Conservation (phyloP, 768 basidiomycete genomes). For the Lactifluus rugatus region DNA sequence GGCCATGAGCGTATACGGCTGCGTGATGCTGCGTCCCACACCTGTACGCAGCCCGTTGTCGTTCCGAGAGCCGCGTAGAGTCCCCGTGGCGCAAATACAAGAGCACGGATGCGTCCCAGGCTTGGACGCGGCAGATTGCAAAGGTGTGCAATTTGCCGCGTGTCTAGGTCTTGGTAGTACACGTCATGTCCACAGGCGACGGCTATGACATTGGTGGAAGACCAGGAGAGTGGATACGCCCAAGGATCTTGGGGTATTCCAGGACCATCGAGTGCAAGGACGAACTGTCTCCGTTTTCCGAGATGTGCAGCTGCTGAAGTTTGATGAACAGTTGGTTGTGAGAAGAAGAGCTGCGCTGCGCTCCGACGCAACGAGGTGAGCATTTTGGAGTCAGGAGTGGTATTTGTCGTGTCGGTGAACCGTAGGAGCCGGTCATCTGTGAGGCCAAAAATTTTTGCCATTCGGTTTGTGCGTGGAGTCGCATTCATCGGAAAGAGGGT, state of each 20-base stretch:
- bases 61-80: slow-evolving; percentile 46
- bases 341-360: slow-evolving; percentile 40
- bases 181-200: slow-evolving; percentile 52
- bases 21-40: slow-evolving; percentile 40
- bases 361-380: slow-evolving; percentile 42
- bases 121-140: slow-evolving; percentile 30
- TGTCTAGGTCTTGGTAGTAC: slow-evolving; percentile 54
- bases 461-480: slow-evolving; percentile 59
- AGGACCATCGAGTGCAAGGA: slow-evolving; percentile 55
- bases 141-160: slow-evolving; percentile 42
- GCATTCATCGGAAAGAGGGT: slow-evolving; percentile 44
- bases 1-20: slow-evolving; percentile 28
- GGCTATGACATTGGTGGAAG: slow-evolving; percentile 46
- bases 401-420: slow-evolving; percentile 34
- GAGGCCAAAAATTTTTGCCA: slow-evolving; percentile 53
- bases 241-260: slow-evolving; percentile 46
- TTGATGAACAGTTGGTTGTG: slow-evolving; percentile 24
- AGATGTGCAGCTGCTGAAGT: slow-evolving; percentile 54
- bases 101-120: slow-evolving; percentile 34
- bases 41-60: slow-evolving; percentile 38
- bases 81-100: slow-evolving; percentile 42
- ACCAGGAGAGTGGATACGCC: slow-evolving; percentile 56
- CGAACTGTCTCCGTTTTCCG: slow-evolving; percentile 41
- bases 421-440: slow-evolving; percentile 45
- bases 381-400: slow-evolving; percentile 32